These are phyloP conservation scores for Arthrobotrys conoides DNA, from an alignment of 2,329 filamentous ascomycete species.

Conservation along the genomic window DNA sequence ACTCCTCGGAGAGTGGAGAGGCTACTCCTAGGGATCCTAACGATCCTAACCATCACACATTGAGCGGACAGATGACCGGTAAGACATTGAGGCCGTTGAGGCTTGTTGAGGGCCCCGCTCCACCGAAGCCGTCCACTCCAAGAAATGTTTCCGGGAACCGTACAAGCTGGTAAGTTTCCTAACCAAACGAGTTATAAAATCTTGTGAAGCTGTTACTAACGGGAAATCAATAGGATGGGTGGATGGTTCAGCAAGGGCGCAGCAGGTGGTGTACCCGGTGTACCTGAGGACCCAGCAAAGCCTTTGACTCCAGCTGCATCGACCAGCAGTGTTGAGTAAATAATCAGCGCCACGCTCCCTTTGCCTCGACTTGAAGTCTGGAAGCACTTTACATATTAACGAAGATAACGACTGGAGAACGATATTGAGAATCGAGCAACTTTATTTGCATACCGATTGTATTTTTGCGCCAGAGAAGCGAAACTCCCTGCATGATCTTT, in stretches of 20 bases:
- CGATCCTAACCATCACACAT: conserved; percentile 70
- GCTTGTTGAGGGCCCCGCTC: conserved; percentile 82
- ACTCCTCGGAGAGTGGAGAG: conserved; percentile 57
- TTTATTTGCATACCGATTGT: conserved; percentile 24
- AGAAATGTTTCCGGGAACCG: conserved; percentile 64
- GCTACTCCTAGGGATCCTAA: conserved; percentile 29
- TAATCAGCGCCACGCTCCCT: not conserved
- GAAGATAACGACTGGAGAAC: conserved; percentile 43
- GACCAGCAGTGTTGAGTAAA: conserved; percentile 61
- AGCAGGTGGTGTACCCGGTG: not conserved
- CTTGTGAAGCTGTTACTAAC: conserved; percentile 22
- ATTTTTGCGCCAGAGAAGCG: conserved; percentile 35
- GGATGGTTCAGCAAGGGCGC: conserved; percentile 63
- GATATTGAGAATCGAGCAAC: conserved; percentile 22
- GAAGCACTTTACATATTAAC: conserved; percentile 28
- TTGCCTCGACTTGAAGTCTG: conserved; percentile 18
- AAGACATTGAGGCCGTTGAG: conserved; percentile 87
- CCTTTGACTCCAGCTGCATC: conserved; percentile 47
- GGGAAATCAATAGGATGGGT: conserved; percentile 61
- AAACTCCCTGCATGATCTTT: conserved; percentile 9
- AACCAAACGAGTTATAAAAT: not conserved
- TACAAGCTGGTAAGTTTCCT: conserved; percentile 63
- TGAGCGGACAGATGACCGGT: conserved; percentile 69
- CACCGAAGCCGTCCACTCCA: conserved; percentile 55
- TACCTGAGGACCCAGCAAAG: conserved; percentile 14